Evolutionary conservation across 2,329 filamentous ascomycete genomes (phyloP).

Genomic region (Penicillium sp.): DNA sequence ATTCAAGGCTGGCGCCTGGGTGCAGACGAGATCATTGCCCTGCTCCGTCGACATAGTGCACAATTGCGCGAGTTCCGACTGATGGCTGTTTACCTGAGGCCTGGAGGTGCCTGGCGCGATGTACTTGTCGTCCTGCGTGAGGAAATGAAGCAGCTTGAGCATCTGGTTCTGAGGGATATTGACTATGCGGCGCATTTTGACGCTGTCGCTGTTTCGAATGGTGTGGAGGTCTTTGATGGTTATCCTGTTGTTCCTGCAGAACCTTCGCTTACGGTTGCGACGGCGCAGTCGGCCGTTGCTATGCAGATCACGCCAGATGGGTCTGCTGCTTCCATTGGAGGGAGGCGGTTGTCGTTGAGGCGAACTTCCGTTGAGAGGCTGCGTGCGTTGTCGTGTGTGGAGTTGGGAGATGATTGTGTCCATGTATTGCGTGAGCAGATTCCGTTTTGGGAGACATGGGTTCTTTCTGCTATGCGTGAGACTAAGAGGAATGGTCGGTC

Average conservation of each 20-base stretch:
- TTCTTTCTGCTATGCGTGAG: constrained; percentile 26
- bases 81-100: constrained; percentile 58
- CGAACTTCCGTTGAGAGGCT: constrained; percentile 26
- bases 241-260: background rate
- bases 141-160: constrained; percentile 56
- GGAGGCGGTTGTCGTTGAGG: constrained; percentile 8
- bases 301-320: background rate
- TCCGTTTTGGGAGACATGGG: constrained; percentile 40
- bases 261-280: constrained; percentile 20
- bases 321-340: background rate
- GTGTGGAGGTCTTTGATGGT: constrained; percentile 19
- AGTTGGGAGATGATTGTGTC: constrained; percentile 38
- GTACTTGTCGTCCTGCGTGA: constrained; percentile 55
- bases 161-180: constrained; percentile 60
- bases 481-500: background rate
- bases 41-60: constrained; percentile 54
- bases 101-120: constrained; percentile 59
- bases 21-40: constrained; percentile 57
- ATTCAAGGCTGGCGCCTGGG: constrained; percentile 62
- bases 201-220: constrained; percentile 30
- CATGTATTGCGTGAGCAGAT: constrained; percentile 34
- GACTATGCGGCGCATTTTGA: constrained; percentile 57
- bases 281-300: constrained; percentile 6
- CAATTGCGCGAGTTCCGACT: constrained; percentile 58
- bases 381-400: constrained; percentile 28